A percentile compares a stretch with the other conserved stretches of the same genome.
These are phyloP conservation scores for Aspergillus sp. DNA, from an alignment of 2,329 filamentous ascomycete genomes.

Conservation along the genomic window DNA sequence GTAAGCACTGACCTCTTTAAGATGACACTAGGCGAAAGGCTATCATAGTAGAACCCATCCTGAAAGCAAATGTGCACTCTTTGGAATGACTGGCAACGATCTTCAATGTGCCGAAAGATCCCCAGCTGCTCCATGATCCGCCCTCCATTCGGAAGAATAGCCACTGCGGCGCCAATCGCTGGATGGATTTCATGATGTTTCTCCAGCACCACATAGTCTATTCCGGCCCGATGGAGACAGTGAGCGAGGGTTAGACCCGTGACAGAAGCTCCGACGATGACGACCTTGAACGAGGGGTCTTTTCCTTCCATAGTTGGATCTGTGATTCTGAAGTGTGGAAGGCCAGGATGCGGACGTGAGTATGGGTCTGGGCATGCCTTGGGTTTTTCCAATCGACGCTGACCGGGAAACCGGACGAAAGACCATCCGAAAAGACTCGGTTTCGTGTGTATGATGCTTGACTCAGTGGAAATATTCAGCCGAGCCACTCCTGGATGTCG, in stretches of 20 bases:
- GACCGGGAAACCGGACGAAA: no score
- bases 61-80: background rate
- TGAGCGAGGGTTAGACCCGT: slow-evolving; percentile 2
- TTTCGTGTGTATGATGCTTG: no score
- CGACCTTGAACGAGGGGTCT: background rate
- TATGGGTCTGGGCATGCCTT: no score
- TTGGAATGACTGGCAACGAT: background rate
- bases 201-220: slow-evolving; percentile 3
- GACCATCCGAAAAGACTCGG: no score
- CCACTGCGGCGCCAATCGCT: background rate
- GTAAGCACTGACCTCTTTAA: no score
- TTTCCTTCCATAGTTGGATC: no score
- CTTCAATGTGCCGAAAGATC: background rate
- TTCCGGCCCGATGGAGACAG: background rate
- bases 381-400: no score
- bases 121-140: slow-evolving; percentile 1
- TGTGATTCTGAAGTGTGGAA: no score
- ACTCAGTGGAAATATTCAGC: no score
- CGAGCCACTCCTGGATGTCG: no score
- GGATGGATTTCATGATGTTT: background rate
- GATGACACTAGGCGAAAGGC: no score
- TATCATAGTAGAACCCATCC: background rate
- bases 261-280: slow-evolving; percentile 2
- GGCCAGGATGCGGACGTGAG: no score
- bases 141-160: background rate